Percentiles rank a stretch among this genome's conserved stretches.
These are phyloP conservation scores for Xanthoconium stramineum DNA, from an alignment of 768 basidiomycete genomes.

Conservation along the genomic window DNA sequence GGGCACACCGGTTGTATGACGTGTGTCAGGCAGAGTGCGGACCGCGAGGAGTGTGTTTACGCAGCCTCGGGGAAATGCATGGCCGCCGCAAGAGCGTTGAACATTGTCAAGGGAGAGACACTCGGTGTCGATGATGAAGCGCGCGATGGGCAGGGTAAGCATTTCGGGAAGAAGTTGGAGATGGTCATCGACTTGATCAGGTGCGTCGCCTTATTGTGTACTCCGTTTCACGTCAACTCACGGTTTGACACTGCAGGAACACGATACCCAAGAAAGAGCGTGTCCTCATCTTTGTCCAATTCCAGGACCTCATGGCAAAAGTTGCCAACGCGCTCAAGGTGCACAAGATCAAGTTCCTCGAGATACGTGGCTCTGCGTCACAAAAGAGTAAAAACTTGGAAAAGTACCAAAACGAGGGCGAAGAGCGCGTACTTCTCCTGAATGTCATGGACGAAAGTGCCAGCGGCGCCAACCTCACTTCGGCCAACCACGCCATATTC, in stretches of 20 bases:
- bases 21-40: conserved; percentile 72
- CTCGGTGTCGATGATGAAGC: conserved; percentile 77
- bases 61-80: conserved; percentile 65
- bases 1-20: conserved; percentile 82
- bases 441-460: conserved; percentile 95
- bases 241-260: conserved; percentile 41
- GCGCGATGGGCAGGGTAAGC: conserved; percentile 68
- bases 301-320: conserved; percentile 89
- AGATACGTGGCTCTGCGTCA: conserved; percentile 76
- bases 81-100: conserved; percentile 76
- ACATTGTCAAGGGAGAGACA: conserved; percentile 77
- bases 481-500: conserved; percentile 94
- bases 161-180: conserved; percentile 82
- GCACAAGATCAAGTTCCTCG: conserved; percentile 70
- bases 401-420: conserved; percentile 77
- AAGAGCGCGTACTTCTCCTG: conserved; percentile 78
- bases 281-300: conserved; percentile 93
- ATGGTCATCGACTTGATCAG: conserved; percentile 72
- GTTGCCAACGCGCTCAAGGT: conserved; percentile 77
- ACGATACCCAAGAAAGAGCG: conserved; percentile 72
- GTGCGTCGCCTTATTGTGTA: conserved; percentile 38
- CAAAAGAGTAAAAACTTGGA: conserved; percentile 80
- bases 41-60: conserved; percentile 79
- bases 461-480: conserved; percentile 90
- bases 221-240: not conserved